Evolutionary conservation across 2,329 filamentous ascomycete species (phyloP).

Genomic region (Pseudocercospora crystallina): DNA sequence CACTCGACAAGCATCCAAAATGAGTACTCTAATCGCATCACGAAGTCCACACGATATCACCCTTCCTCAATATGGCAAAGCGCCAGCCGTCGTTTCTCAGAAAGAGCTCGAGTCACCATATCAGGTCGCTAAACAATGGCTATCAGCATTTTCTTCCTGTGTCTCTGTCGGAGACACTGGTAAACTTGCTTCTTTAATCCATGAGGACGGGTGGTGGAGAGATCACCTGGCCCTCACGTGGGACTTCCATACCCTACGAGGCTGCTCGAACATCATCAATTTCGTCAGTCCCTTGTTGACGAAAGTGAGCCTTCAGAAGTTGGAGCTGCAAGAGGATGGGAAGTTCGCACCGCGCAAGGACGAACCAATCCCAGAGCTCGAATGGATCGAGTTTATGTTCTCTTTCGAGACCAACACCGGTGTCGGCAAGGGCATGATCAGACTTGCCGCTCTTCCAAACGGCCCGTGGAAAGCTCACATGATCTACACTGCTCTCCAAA

Average conservation of each 20-base stretch:
- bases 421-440: slow-evolving; percentile 56
- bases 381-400: slow-evolving; percentile 60
- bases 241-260: slow-evolving; percentile 56
- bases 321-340: slow-evolving; percentile 46
- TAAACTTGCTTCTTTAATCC: slow-evolving; percentile 39
- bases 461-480: slow-evolving; percentile 63
- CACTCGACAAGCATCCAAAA: neutral
- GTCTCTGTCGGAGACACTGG: slow-evolving; percentile 24
- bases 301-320: slow-evolving; percentile 35
- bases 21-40: neutral
- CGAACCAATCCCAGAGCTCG: slow-evolving; percentile 52
- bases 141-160: slow-evolving; percentile 28
- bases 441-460: slow-evolving; percentile 47
- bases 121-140: slow-evolving; percentile 32
- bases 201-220: slow-evolving; percentile 55
- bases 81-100: slow-evolving; percentile 15
- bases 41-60: slow-evolving; percentile 28
- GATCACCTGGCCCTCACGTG: slow-evolving; percentile 59
- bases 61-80: slow-evolving; percentile 29
- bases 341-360: slow-evolving; percentile 45
- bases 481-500: slow-evolving; percentile 59
- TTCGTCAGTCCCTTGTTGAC: slow-evolving; percentile 41
- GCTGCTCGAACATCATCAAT: slow-evolving; percentile 39
- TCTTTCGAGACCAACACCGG: slow-evolving; percentile 56
- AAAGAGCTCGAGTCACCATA: slow-evolving; percentile 18